These are phyloP conservation scores for Trichoderma asperellum DNA, from an alignment of 2,329 filamentous ascomycete species.

Conservation along the genomic window DNA sequence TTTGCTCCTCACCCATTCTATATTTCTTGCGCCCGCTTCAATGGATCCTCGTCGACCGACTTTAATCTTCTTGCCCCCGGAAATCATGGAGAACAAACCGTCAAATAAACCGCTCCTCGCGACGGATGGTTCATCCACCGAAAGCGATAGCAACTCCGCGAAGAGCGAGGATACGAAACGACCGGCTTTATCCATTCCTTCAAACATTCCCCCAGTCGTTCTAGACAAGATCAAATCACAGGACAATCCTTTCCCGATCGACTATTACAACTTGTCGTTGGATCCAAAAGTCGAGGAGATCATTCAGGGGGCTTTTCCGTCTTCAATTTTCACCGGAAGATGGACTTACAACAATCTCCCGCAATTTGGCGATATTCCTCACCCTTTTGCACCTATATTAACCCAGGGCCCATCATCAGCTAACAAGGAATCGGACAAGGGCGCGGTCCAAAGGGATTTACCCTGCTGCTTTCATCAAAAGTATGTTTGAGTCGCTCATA, in stretches of 20 bases:
- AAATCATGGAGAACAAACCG: background rate
- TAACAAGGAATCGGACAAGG: background rate
- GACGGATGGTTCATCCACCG: background rate
- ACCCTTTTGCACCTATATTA: background rate
- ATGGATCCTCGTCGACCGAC: background rate
- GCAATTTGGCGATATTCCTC: background rate
- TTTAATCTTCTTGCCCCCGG: background rate
- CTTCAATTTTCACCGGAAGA: background rate
- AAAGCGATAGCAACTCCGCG: background rate
- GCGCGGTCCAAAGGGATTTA: no score
- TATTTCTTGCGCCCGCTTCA: background rate
- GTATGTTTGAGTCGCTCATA: background rate
- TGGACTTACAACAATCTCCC: background rate
- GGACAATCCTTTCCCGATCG: background rate
- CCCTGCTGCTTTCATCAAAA: background rate
- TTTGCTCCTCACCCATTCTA: background rate
- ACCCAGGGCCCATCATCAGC: background rate
- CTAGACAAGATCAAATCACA: background rate
- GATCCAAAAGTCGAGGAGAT: background rate
- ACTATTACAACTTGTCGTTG: background rate
- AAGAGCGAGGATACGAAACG: background rate
- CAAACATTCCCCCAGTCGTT: background rate
- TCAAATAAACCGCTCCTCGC: no score
- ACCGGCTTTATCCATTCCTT: background rate
- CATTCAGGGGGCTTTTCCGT: no score